phyloP scores from a whole-genome alignment of 495 filamentous ascomycete genomes.

The Tuber brumale region DNA sequence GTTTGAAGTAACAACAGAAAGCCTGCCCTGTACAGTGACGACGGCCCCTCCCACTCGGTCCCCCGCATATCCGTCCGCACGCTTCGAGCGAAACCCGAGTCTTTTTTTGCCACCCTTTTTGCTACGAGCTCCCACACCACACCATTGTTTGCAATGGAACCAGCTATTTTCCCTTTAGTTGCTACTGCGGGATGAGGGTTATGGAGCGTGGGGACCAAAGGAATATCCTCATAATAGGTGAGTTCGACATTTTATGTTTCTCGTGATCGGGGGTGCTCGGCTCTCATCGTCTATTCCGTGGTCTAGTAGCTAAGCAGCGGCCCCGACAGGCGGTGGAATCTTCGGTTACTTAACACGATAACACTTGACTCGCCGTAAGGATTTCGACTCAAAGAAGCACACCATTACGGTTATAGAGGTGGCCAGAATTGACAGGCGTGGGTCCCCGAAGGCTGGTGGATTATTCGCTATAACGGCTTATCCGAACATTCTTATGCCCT shows the following conservation, averaged over 20 bases:
- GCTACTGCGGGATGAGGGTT: conserved; percentile 28
- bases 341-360: conserved; percentile 93
- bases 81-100: not conserved
- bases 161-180: not conserved
- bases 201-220: conserved; percentile 22
- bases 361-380: conserved; percentile 81
- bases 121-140: not conserved
- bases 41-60: not conserved
- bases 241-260: no score
- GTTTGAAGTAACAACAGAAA: not conserved
- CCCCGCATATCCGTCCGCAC: not conserved
- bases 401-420: conserved; percentile 86
- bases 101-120: not conserved
- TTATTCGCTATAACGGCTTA: conserved; percentile 91
- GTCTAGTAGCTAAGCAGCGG: conserved; percentile 10
- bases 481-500: conserved; percentile 71
- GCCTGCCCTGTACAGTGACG: not conserved
- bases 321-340: conserved; percentile 71
- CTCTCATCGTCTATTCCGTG: not conserved
- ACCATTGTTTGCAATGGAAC: not conserved
- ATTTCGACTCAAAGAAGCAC: conserved; percentile 67
- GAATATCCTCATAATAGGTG: conserved; percentile 42
- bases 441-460: conserved; percentile 92
- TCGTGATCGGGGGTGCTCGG: not conserved
- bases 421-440: conserved; percentile 75